Evolutionary conservation across 192 early-diverging fungal genomes (phyloP), one percentile per base, ranked within the genome.

Genomic region (Podila minutissima): DNA sequence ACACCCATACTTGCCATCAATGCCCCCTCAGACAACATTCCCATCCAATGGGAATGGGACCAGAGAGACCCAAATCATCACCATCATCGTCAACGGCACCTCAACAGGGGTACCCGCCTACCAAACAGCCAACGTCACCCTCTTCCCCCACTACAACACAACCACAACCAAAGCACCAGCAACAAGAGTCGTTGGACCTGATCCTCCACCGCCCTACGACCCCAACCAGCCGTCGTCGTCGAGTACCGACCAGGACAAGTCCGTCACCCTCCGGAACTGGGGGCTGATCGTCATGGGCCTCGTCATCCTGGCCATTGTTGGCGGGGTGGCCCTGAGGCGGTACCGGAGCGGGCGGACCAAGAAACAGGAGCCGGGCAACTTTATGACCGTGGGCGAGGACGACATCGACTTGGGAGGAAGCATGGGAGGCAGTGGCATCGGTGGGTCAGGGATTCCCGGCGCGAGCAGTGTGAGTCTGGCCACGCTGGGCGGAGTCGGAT

Each of bases 351-450:
- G 74, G 29, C 28, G 68, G 33, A 28, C 31, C 20, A 76, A 76
- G 68, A 76, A 76, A 33, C 74, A 76, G 58, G 74, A 76, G 35
- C 74, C 74, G 0, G 68, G 74, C 12, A 68, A 24, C 13, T 76
- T 76, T 66, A 55, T 69, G 8, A 63, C 63, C 12, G 62, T 76
- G 5, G 68, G 58, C n/a, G 74, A 76, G 31, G 74, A 76, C 31
- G 67, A 76, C 49, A 33, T 32, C 0, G 74, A 69, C 22, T 37
- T 41, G n/a, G 61, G 48, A 26, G 38, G 49, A 11, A 48, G 41
- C 9, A 58, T 48, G 29, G 32, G 20, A 3, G 59, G 49, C 5
- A 35, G 73, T 38, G 50, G 11, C 2, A 46, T 48, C 12, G 32
- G 26, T 26, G 26, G 48, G 1, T 65, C 51, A 12, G 29, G 55